Conservation (phyloP, 805 yeast species). For the Blastobotrys peoriensis region DNA sequence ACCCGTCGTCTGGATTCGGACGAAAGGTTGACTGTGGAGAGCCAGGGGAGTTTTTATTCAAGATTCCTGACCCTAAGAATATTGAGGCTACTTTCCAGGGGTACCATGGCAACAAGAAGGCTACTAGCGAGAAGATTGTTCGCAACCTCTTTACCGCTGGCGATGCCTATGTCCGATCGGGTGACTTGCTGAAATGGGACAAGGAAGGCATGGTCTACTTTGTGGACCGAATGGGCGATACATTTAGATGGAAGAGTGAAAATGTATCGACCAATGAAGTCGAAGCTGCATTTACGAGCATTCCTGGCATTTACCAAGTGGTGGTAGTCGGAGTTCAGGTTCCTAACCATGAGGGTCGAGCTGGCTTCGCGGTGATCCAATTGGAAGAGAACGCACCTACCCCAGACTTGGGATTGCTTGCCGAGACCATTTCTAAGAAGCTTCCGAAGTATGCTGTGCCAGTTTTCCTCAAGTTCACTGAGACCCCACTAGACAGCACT, state of each 20-base stretch:
- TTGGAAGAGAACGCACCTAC: conserved; percentile 31
- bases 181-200: conserved; percentile 73
- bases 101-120: conserved; percentile 71
- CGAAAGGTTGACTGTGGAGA: conserved; percentile 48
- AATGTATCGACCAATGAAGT: conserved; percentile 93
- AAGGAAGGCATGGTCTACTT: conserved; percentile 66
- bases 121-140: conserved; percentile 70
- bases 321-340: conserved; percentile 85
- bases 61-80: conserved; percentile 52
- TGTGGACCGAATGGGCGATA: conserved; percentile 90
- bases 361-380: conserved; percentile 80
- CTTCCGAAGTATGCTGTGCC: conserved; percentile 87
- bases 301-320: conserved; percentile 44
- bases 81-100: conserved; percentile 84
- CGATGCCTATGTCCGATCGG: conserved; percentile 87
- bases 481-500: conserved; percentile 49
- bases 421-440: conserved; percentile 33
- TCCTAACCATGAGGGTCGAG: conserved; percentile 88
- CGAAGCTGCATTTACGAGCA: conserved; percentile 48
- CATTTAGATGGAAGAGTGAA: conserved; percentile 95
- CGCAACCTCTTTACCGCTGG: conserved; percentile 74
- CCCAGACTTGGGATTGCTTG: conserved; percentile 37
- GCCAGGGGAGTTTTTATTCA: conserved; percentile 86
- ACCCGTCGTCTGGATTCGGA: conserved; percentile 60
- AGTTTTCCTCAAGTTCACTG: conserved; percentile 64